These are phyloP conservation scores for Ceratocystis colombiana DNA, from an alignment of 2,329 filamentous ascomycete genomes.

Conservation along the genomic window DNA sequence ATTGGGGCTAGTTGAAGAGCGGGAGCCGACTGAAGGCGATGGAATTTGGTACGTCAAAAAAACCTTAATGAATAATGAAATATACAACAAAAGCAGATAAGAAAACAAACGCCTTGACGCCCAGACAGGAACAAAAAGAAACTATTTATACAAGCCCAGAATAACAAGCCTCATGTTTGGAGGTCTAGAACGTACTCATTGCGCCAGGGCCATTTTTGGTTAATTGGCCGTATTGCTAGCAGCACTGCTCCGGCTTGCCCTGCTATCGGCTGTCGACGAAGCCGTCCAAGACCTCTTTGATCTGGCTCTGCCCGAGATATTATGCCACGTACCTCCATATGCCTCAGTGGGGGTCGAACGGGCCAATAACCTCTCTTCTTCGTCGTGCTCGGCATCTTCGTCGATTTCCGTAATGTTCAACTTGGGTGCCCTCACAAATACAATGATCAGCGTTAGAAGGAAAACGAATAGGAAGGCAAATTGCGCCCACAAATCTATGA, in stretches of 20 bases:
- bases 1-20: conserved; percentile 32
- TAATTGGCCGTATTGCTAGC: background rate
- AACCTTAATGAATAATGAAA: conserved; percentile 12
- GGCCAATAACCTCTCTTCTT: conserved; percentile 87
- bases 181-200: background rate
- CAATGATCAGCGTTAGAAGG: conserved; percentile 66
- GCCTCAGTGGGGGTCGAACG: conserved; percentile 62
- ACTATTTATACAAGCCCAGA: background rate
- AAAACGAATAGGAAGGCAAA: conserved; percentile 83
- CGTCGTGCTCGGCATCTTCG: conserved; percentile 79
- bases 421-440: conserved; percentile 69
- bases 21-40: conserved; percentile 24
- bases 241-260: background rate
- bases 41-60: background rate
- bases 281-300: conserved; percentile 15
- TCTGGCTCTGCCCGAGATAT: conserved; percentile 17
- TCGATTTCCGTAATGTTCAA: conserved; percentile 69
- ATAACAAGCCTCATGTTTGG: background rate
- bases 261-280: background rate
- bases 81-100: conserved; percentile 4
- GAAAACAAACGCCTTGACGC: background rate
- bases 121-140: background rate
- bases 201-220: background rate
- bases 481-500: conserved; percentile 91
- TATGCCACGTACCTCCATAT: conserved; percentile 22